Percentiles rank a stretch among this genome's conserved stretches.
Evolutionary conservation across 1,284 basidiomycete genomes (phyloP).

Genomic region (Puccinia horiana): DNA sequence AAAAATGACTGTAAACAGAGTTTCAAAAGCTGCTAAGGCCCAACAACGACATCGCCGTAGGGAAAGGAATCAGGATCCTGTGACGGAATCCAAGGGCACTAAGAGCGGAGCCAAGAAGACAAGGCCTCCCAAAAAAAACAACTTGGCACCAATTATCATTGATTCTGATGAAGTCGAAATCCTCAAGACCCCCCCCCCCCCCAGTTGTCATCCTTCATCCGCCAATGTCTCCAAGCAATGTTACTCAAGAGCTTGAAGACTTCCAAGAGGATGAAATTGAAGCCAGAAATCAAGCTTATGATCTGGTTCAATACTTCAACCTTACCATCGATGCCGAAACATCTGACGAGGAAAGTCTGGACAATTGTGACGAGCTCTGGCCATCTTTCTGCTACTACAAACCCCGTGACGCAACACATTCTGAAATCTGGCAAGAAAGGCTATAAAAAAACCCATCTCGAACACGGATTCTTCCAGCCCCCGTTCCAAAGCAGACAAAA

Average conservation of each 20-base stretch:
- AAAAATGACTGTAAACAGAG: neutral
- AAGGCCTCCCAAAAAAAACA: no score
- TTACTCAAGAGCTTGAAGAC: neutral
- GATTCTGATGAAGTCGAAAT: no score
- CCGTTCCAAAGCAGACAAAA: no score
- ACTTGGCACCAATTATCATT: no score
- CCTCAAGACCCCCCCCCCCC: no score
- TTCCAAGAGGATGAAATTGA: constrained; percentile 11
- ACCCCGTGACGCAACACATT: no score
- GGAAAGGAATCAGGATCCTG: neutral
- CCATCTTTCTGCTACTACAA: no score
- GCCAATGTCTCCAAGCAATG: neutral
- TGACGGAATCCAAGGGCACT: neutral
- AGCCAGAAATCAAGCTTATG: constrained; percentile 11
- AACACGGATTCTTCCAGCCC: no score
- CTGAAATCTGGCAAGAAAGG: no score
- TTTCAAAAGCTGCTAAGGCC: neutral
- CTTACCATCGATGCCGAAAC: neutral
- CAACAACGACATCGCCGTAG: neutral
- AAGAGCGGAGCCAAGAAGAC: neutral
- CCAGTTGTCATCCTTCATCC: no score
- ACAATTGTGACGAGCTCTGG: neutral
- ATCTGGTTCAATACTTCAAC: neutral
- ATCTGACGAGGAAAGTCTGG: neutral
- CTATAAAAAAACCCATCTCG: no score